phyloP scores from a whole-genome alignment of 1,284 basidiomycete genomes.

The Pseudozyma sp. region DNA sequence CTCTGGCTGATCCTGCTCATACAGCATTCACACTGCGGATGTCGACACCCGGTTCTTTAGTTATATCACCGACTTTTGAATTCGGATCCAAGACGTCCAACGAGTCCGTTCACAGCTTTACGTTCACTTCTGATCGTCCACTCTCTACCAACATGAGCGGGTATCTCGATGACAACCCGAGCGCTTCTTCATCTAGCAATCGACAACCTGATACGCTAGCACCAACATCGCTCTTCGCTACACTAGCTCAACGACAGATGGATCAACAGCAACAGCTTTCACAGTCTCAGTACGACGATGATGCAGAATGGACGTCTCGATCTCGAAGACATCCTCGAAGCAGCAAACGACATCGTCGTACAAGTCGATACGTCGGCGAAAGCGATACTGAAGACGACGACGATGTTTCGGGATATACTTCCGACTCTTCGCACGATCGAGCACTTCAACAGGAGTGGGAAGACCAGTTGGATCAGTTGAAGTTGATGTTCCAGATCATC shows the following conservation, averaged over 20 bases:
- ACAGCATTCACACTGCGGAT: too few species aligned
- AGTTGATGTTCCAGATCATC: constrained; percentile 50
- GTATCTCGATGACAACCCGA: constrained; percentile 24
- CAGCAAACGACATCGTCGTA: not conserved
- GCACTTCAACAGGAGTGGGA: constrained; percentile 52
- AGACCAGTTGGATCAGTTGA: constrained; percentile 45
- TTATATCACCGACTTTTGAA: too few species aligned
- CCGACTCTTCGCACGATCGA: constrained; percentile 4
- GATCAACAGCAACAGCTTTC: constrained; percentile 7
- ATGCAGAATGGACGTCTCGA: constrained; percentile 1
- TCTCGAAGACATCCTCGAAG: not conserved
- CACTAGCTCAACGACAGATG: constrained; percentile 15
- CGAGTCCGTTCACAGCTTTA: too few species aligned
- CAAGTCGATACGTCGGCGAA: not conserved
- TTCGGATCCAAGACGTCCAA: too few species aligned
- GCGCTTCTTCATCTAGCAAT: not conserved
- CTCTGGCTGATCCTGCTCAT: too few species aligned
- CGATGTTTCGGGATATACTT: not conserved
- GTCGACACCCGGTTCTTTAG: too few species aligned
- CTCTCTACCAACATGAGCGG: not conserved
- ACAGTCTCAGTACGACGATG: constrained; percentile 19
- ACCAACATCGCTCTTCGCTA: constrained; percentile 20
- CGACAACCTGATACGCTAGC: not conserved
- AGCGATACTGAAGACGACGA: too few species aligned
- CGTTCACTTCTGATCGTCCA: too few species aligned